Evolutionary conservation across 2,329 filamentous ascomycete genomes (phyloP), one percentile per base, ranked within the genome.

Genomic region (Boeremia exigua): DNA sequence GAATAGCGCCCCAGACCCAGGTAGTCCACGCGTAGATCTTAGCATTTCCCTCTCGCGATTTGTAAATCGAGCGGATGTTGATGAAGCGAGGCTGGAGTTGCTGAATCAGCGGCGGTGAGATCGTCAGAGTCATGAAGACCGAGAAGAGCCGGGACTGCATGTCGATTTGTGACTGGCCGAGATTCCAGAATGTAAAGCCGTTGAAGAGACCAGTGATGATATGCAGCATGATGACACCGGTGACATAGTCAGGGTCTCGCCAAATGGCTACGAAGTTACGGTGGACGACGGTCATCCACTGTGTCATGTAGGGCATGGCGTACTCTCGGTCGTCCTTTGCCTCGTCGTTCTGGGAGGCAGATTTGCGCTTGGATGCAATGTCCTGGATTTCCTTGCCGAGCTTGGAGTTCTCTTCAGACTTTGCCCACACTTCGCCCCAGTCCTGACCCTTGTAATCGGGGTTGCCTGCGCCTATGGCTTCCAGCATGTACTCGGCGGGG

Each of bases 11-110:
- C 2, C 85, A 86, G 0, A 85, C 83, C 75, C 89, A 91, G 0
- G 89, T 88, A 12, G 84, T 75, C 89, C 90, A 92, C 1, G 85
- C 87, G 75, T 94, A 95, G 25, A 92, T 91, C 72, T 92, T 92
- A 14, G 88, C 85, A n/a, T 85, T 90, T 44, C 86, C 83, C 72
- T 95, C 91, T 5, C 91, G 83, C 1, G 83, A 85, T 70, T 88
- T 78, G 76, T 90, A 95, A 25, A 94, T 80, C 29, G 84, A 80
- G 4, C 89, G 82, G 39, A 86, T 84, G 55, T 84, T 79, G 47
- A 92, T 77, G 69, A 89, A 92, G 5, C 85, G 84, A 0, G 90
- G 90, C 67, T 93, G 88, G 0, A 93, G 80, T 64, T 93, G 89
- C 65, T 92, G 88, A 54, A 93, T 90, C 0, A 93, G 78, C 0